phyloP scores from a whole-genome alignment of 2,329 filamentous ascomycete genomes.

The Fusarium sp. region DNA sequence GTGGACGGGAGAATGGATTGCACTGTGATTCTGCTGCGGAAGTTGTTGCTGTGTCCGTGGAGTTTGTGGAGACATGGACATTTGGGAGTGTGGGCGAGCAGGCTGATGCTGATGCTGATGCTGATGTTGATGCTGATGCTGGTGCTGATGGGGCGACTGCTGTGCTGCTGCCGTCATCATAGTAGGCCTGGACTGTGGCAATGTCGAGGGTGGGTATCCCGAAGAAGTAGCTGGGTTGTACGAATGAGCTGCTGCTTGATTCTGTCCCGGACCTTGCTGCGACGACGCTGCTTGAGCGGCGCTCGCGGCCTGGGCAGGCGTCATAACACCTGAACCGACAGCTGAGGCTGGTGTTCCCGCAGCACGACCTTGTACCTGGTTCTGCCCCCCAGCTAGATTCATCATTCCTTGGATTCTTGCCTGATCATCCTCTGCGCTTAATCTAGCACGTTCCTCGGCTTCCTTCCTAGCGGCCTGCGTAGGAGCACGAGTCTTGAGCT shows the following conservation, averaged over 20 bases:
- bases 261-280: constrained; percentile 31
- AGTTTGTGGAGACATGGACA: constrained; percentile 45
- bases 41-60: constrained; percentile 38
- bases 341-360: constrained; percentile 40
- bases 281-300: constrained; percentile 43
- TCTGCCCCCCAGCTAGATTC: constrained; percentile 63
- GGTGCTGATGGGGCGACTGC: constrained; percentile 45
- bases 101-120: constrained; percentile 38
- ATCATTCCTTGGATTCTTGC: constrained; percentile 69
- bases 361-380: constrained; percentile 46
- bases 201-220: constrained; percentile 41
- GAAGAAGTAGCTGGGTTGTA: constrained; percentile 33
- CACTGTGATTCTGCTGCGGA: constrained; percentile 30
- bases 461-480: constrained; percentile 75
- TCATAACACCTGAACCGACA: constrained; percentile 46
- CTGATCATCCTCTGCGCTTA: constrained; percentile 67
- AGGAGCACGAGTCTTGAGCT: constrained; percentile 85
- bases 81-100: constrained; percentile 42
- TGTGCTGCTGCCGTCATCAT: constrained; percentile 46
- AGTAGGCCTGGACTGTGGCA: constrained; percentile 42
- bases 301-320: constrained; percentile 47
- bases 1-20: constrained; percentile 39
- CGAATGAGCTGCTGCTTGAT: constrained; percentile 29
- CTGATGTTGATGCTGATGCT: constrained; percentile 42
- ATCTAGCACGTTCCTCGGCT: constrained; percentile 68